Conservation (phyloP, 305 asterid species). For the Solanum chacoense region DNA sequence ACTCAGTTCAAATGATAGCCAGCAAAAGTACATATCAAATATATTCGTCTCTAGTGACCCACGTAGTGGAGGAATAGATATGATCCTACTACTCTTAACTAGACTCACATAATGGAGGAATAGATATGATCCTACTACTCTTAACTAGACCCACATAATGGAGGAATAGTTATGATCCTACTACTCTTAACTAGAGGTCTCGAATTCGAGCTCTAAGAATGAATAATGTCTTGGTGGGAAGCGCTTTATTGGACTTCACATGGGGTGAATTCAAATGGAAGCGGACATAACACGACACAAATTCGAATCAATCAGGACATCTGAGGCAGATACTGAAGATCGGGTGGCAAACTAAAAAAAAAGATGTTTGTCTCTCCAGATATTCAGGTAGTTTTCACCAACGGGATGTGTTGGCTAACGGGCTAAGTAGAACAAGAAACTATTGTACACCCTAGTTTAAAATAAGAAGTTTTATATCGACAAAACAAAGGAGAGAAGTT, state of each 20-base stretch:
- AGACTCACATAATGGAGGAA: neutral
- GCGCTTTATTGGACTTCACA: neutral
- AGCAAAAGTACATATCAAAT: neutral
- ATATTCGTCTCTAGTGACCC: neutral
- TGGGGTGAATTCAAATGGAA: neutral
- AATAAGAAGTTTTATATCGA: neutral
- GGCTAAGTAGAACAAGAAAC: neutral
- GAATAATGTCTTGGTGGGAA: neutral
- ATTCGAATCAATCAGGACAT: neutral
- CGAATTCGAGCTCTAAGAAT: rapidly evolving
- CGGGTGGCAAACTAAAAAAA: neutral
- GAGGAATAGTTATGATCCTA: neutral
- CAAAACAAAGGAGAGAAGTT: no score
- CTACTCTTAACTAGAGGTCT: neutral
- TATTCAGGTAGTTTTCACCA: neutral
- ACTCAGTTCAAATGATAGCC: neutral
- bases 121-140: no score
- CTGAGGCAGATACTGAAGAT: neutral
- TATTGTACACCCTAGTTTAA: neutral
- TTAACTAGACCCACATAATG: neutral
- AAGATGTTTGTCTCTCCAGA: neutral
- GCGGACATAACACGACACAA: neutral
- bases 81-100: neutral
- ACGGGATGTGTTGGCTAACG: neutral
- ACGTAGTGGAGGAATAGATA: neutral